Evolutionary conservation across 768 basidiomycete species (phyloP).

Genomic region (Tulasnella sp.): DNA sequence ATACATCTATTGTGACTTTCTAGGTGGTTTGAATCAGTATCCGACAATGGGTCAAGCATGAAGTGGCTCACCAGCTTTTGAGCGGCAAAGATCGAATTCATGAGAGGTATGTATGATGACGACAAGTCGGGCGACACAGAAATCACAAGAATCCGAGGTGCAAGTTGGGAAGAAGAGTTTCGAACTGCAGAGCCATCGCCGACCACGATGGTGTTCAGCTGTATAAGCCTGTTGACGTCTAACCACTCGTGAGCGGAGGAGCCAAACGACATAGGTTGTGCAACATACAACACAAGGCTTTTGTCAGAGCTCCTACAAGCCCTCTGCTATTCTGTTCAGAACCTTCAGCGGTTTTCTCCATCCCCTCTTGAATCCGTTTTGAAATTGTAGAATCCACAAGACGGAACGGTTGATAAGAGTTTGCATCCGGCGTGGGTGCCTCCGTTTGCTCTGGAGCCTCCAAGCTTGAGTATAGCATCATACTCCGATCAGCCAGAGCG

Average conservation of each 20-base stretch:
- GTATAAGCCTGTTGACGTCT: conserved; percentile 54
- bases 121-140: conserved; percentile 87
- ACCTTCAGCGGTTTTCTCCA: conserved; percentile 49
- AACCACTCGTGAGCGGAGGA: conserved; percentile 31
- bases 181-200: conserved; percentile 19
- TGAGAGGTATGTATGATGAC: conserved; percentile 89
- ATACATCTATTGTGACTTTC: conserved; percentile 96
- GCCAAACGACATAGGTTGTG: neutral
- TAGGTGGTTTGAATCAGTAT: conserved; percentile 23
- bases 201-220: conserved; percentile 22
- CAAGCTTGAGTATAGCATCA: conserved; percentile 62
- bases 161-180: conserved; percentile 24
- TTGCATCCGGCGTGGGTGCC: too few species aligned
- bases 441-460: conserved; percentile 24
- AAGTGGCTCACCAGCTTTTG: conserved; percentile 69
- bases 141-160: conserved; percentile 58
- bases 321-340: conserved; percentile 29
- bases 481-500: conserved; percentile 65
- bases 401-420: conserved; percentile 76
- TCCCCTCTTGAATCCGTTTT: conserved; percentile 44
- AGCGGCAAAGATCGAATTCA: conserved; percentile 98
- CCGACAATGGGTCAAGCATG: neutral
- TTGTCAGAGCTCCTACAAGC: conserved; percentile 80
- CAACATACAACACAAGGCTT: conserved; percentile 78
- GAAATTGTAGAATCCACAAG: conserved; percentile 57